phyloP scores from a whole-genome alignment of 768 basidiomycete genomes.

The Cubamyces lactineus region DNA sequence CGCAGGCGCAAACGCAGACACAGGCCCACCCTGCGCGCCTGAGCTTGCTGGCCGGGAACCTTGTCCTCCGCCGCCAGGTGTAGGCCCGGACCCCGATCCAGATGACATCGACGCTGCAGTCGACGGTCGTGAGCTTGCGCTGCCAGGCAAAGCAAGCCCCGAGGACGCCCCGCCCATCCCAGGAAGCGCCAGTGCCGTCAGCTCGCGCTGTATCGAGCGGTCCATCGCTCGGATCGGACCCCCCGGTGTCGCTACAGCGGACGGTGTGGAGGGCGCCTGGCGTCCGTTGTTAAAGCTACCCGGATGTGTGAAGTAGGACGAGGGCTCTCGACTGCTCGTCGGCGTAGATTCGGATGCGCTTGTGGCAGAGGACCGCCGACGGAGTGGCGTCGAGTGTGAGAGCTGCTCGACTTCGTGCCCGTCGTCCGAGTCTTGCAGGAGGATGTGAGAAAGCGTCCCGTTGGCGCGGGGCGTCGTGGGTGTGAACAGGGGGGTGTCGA shows the following conservation, averaged over 20 bases:
- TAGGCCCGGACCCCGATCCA: neutral
- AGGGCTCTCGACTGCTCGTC: conserved; percentile 17
- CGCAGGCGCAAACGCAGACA: no score
- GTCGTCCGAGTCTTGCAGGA: conserved; percentile 33
- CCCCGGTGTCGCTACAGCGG: conserved; percentile 1
- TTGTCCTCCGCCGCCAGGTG: neutral
- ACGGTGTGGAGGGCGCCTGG: conserved; percentile 16
- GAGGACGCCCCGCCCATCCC: conserved; percentile 9
- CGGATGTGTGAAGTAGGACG: conserved; percentile 31
- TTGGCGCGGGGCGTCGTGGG: conserved; percentile 35
- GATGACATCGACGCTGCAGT: conserved; percentile 22
- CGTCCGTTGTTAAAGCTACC: conserved; percentile 17
- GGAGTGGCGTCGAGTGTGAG: conserved; percentile 32
- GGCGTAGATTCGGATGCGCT: conserved; percentile 14
- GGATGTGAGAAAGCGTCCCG: conserved; percentile 43
- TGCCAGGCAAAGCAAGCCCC: conserved; percentile 18
- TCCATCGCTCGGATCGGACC: conserved; percentile 12
- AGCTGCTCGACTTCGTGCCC: conserved; percentile 34
- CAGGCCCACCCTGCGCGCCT: neutral
- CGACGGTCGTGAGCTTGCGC: conserved; percentile 19
- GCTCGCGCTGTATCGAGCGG: conserved; percentile 12
- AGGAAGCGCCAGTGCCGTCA: conserved; percentile 23
- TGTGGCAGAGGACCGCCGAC: conserved; percentile 29
- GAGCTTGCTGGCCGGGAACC: conserved; percentile 12
- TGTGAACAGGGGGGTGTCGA: conserved; percentile 49